Evolutionary conservation across 345 rosid genomes (phyloP).

Genomic region (Kernera saxatilis): DNA sequence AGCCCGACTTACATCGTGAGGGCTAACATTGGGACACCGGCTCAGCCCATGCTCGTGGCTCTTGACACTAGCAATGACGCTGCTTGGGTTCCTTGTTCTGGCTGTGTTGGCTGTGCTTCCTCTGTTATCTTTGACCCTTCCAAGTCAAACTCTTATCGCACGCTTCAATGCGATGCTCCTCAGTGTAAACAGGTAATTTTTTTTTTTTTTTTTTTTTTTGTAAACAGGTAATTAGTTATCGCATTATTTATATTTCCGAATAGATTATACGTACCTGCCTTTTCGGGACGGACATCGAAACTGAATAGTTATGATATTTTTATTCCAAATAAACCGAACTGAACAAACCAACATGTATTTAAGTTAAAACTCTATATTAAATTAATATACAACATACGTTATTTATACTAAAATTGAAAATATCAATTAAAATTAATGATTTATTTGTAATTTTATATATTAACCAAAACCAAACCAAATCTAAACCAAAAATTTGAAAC

Average conservation of each 20-base stretch:
- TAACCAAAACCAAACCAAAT: background rate
- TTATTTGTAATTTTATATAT: background rate
- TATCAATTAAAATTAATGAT: too few species aligned
- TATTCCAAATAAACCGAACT: background rate
- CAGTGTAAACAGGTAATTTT: constrained; percentile 89
- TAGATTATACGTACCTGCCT: background rate
- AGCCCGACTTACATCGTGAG: constrained; percentile 77
- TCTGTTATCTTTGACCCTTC: constrained; percentile 39
- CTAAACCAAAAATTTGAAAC: background rate
- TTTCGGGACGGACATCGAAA: background rate
- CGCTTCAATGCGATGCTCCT: constrained; percentile 57
- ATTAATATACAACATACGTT: background rate
- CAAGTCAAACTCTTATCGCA: constrained; percentile 51
- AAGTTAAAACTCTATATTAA: background rate
- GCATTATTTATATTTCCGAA: background rate
- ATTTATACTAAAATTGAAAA: background rate
- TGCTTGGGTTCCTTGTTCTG: constrained; percentile 79
- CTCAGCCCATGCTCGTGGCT: constrained; percentile 81
- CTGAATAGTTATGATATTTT: background rate
- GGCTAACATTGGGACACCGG: constrained; percentile 75
- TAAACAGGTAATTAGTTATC: background rate
- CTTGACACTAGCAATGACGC: constrained; percentile 88
- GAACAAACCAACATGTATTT: background rate
- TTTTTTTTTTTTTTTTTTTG: too few species aligned
- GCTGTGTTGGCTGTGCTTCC: constrained; percentile 77